A percentile compares a stretch with the other conserved stretches of the same genome.
Conservation (phyloP, 306 rosid genomes). For the Prunus fruticosa region DNA sequence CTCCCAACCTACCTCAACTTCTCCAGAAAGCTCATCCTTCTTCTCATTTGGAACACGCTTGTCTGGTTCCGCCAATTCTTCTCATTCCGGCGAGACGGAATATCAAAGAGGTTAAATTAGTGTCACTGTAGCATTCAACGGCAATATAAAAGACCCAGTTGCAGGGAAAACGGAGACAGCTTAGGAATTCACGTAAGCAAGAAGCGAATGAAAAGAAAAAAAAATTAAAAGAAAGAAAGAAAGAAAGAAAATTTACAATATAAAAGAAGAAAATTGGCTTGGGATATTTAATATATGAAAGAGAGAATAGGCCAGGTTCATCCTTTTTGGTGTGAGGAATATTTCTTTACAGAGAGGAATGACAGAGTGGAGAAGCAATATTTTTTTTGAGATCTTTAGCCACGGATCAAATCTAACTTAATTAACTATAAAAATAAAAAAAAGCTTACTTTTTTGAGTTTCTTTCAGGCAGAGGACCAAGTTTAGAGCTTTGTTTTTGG, state of each 20-base stretch:
- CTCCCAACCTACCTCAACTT: no score
- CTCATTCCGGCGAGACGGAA: neutral
- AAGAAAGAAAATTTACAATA: neutral
- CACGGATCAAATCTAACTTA: slow-evolving; percentile 30
- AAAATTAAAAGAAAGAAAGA: neutral
- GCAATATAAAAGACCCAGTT: slow-evolving; percentile 61
- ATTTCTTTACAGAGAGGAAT: slow-evolving; percentile 42
- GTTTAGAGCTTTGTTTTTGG: neutral
- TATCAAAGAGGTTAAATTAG: slow-evolving; percentile 19
- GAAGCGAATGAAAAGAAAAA: neutral
- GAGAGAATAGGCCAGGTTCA: slow-evolving; percentile 44
- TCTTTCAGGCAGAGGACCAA: slow-evolving; percentile 1
- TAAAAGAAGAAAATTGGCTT: neutral
- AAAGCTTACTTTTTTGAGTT: slow-evolving; percentile 22
- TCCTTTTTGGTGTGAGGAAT: slow-evolving; percentile 29
- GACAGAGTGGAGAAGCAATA: slow-evolving; percentile 24
- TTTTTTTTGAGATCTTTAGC: slow-evolving; percentile 9
- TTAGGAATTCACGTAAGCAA: slow-evolving; percentile 19
- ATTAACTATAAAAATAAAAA: neutral
- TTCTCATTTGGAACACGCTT: no score
- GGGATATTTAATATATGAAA: slow-evolving; percentile 6
- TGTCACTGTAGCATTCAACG: slow-evolving; percentile 42
- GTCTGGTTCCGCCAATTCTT: no score
- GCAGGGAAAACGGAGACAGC: slow-evolving; percentile 65
- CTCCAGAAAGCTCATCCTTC: no score